phyloP scores from a whole-genome alignment of 768 basidiomycete genomes.

The Paxillus involutus region DNA sequence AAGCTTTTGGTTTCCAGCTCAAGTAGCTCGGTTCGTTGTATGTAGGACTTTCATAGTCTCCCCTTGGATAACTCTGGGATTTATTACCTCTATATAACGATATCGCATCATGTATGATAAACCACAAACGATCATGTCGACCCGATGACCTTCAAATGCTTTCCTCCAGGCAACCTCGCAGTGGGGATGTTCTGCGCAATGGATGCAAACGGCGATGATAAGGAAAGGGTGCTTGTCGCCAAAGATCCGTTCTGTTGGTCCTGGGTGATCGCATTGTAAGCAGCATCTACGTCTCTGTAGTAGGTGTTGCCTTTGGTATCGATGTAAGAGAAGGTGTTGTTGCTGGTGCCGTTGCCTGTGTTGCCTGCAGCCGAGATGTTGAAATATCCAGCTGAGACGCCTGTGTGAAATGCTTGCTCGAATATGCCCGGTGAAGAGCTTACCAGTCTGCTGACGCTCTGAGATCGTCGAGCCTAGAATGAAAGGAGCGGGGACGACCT shows the following conservation, averaged over 20 bases:
- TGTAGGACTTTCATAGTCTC: too few species aligned
- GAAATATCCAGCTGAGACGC: constrained; percentile 49
- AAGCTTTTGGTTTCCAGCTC: background rate
- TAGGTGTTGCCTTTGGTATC: constrained; percentile 65
- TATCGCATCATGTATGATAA: background rate
- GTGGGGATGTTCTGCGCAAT: constrained; percentile 3
- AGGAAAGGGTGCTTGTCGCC: constrained; percentile 18
- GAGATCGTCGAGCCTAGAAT: constrained; percentile 55
- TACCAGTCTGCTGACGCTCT: constrained; percentile 60
- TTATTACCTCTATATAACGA: too few species aligned
- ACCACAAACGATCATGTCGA: background rate
- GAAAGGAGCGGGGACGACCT: constrained; percentile 56
- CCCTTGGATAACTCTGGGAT: too few species aligned
- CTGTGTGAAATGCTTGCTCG: background rate
- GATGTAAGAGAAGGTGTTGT: constrained; percentile 63
- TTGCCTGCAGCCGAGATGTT: constrained; percentile 44
- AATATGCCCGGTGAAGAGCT: constrained; percentile 12
- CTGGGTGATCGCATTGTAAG: constrained; percentile 57
- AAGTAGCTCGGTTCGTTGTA: background rate
- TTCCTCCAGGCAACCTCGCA: constrained; percentile 38
- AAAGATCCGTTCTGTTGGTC: constrained; percentile 57
- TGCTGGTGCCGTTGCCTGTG: constrained; percentile 66
- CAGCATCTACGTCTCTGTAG: constrained; percentile 57
- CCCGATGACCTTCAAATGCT: constrained; percentile 2
- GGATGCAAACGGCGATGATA: constrained; percentile 1